Evolutionary conservation across 2,329 filamentous ascomycete species (phyloP), one percentile per base, ranked within the genome.

Genomic region (Sporothrix brunneoviolacea): DNA sequence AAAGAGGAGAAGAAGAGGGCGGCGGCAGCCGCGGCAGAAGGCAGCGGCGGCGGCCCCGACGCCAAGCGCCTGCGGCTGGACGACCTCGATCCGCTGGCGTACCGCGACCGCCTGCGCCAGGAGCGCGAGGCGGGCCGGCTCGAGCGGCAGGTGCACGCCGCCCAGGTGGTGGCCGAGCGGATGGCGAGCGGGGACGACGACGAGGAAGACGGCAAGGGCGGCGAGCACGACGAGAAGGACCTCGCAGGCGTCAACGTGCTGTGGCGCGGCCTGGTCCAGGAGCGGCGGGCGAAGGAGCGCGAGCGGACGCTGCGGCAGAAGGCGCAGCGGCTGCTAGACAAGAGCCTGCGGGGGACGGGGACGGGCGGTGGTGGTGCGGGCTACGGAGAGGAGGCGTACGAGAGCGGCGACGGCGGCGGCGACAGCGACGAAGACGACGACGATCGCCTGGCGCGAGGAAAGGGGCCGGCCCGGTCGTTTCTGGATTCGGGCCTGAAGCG

Each of bases 91-190:
- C 83, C 86, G 53, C 76, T 76, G 1, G 86, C 86, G 62, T 95
- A 88, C 62, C 73, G 87, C 9, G 84, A 88, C 56, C 73, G 88
- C 2, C 78, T 89, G 52, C 74, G 84, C 53, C 74, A 72, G 61
- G 87, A 91, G 65, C 74, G 82, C 48, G 86, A 91, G 67, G 75
- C 80, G 49, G 80, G 75, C 54, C 75, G 83, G 58, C 63, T 77
- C 4, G 88, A 95, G 65, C 79, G 77, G 22, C 79, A 86, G 65
- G 73, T 91, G 19, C 76, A 77, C 55, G 88, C 81, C 1, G 91
- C 89, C 19, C 91, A 95, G 75, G 86, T 86, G 59, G 82, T 93
- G 9, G 83, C 87, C 3, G 89, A 95, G 70, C 71, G 82, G 47
- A 77, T 97, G 67, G 83, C 86, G 54, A 7, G 27, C 15, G 51